These are phyloP conservation scores for Ulmus americana DNA, from an alignment of 331 rosid genomes.

Conservation along the genomic window DNA sequence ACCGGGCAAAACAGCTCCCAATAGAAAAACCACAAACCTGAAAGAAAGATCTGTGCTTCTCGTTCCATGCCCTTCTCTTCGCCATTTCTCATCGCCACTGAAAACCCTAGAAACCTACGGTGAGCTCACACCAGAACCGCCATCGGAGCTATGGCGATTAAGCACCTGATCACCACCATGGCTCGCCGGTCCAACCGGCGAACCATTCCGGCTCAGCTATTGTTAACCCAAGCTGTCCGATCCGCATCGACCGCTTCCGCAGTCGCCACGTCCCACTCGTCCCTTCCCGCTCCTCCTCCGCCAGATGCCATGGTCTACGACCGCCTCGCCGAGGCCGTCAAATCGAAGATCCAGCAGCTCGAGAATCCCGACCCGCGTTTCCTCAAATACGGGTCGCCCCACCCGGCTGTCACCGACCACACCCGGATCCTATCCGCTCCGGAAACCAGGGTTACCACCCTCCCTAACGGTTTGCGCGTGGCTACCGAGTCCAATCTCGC, in stretches of 20 bases:
- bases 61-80: neutral
- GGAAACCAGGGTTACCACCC: constrained; percentile 68
- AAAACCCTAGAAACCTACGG: constrained; percentile 16
- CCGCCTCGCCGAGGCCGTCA: constrained; percentile 64
- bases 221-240: constrained; percentile 32
- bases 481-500: constrained; percentile 75
- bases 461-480: constrained; percentile 69
- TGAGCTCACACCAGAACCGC: neutral
- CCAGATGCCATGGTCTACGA: constrained; percentile 82
- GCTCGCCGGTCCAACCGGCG: constrained; percentile 51
- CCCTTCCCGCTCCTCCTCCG: constrained; percentile 55
- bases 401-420: constrained; percentile 49
- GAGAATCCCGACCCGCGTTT: constrained; percentile 77
- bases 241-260: constrained; percentile 46
- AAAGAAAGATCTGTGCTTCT: neutral
- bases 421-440: constrained; percentile 68
- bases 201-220: constrained; percentile 23
- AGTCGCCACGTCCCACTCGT: constrained; percentile 29
- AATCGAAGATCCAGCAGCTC: constrained; percentile 51
- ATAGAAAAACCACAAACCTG: neutral
- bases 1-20: neutral
- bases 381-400: constrained; percentile 83
- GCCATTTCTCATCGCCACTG: neutral
- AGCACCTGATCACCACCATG: constrained; percentile 53
- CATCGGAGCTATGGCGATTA: constrained; percentile 56